Base-by-base conservation (phyloP, 306 rosid genomes). In the cucumber (Cucumis sativus) region DNA sequence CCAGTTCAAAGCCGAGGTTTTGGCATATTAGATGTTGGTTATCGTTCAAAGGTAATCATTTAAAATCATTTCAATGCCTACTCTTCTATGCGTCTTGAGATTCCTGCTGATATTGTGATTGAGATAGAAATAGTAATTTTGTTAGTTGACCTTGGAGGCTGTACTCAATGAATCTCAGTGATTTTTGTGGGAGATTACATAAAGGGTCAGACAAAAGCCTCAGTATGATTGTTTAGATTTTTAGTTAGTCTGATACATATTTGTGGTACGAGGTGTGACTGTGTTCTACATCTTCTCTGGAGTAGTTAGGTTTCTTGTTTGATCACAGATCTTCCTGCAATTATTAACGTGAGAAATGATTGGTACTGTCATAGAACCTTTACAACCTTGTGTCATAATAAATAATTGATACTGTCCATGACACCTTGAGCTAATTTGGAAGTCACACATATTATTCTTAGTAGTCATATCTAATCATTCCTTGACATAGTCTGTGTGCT, bases 1-100 rank as follows among this genome's bases (percentile, higher is more conserved):
- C 88, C 92, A 40, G 98, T 95, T 82, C 98, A 95, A 88, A 95
- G 98, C 84, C 90, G 97, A 51, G 98, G 98, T 40, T 94, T 94
- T 82, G 98, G 96, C 77, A 90, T 94, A 90, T 94, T 94, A 62
- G 98, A 94, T 81, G 97, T 94, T 30, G 97, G 98, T 65, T 94
- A 84, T 80, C 98, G 98, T 71, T 94, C 98, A 79, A 47, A 72
- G 93, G 98, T 92, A 79, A 77, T 37, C 56, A 30, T 84, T 77
- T 77, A 39, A 75, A 7, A 51, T 60, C 28, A 9, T 40, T 16
- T 20, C 20, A 20, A 39, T 33, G 28, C 25, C 23, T 16, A 63
- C 17, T 6, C 62, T 30, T n/a, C 11, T 59, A 25, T 39, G 55
- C 41, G 7, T 20, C 49, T 35, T 10, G 43, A 74, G 23, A 25